phyloP scores from a whole-genome alignment of 768 basidiomycete species.

The Clathrus columnatus region DNA sequence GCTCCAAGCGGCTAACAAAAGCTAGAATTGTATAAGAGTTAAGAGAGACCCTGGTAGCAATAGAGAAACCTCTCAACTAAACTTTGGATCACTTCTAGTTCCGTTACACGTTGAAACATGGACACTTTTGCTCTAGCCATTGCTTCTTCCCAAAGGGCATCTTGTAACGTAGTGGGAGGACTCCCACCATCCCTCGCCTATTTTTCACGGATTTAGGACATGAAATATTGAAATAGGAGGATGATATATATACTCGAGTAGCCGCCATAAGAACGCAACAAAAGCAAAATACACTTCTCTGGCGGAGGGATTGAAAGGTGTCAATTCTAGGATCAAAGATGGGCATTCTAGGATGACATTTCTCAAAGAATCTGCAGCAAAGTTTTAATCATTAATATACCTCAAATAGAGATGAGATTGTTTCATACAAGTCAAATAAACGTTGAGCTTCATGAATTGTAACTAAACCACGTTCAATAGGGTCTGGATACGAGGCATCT shows the following conservation, averaged over 20 bases:
- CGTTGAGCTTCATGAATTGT: not conserved
- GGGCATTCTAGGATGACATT: conserved; percentile 1
- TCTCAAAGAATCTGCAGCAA: conserved; percentile 2
- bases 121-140: conserved; percentile 1
- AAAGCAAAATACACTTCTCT: not conserved
- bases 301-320: not conserved
- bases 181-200: conserved; percentile 6
- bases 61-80: not conserved
- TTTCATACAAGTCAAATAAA: not conserved
- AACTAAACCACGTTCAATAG: not conserved
- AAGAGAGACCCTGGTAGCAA: not conserved
- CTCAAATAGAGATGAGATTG: not conserved
- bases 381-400: not conserved
- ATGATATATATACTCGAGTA: not conserved
- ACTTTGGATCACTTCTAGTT: conserved; percentile 7
- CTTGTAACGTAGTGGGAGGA: not conserved
- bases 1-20: conserved; percentile 7
- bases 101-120: conserved; percentile 4
- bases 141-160: conserved; percentile 6
- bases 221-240: too few relatives aligned
- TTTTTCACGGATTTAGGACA: not conserved
- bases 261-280: conserved; percentile 8
- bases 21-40: not conserved
- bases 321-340: conserved; percentile 9
- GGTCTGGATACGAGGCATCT: not conserved